Evolutionary conservation across 1,284 basidiomycete genomes (phyloP), one percentile per base, ranked within the genome.

Genomic region (Heterobasidion parviporum): DNA sequence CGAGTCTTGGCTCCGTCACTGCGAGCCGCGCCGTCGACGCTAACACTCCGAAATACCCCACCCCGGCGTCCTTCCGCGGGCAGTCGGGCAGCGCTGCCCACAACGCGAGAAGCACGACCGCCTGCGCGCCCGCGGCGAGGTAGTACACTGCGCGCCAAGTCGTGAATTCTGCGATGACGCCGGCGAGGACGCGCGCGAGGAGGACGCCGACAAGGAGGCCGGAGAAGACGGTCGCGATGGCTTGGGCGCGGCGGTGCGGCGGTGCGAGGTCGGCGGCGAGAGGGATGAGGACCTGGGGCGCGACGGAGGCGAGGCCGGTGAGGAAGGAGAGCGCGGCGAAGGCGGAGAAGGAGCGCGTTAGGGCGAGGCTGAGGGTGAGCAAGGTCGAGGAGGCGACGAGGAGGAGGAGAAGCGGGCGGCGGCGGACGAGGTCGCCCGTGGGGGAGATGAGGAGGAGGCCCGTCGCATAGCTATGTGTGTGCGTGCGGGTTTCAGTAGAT

Each of bases 211-310:
- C 12, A n/a, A 41, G 38, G 38, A 41, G 38, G 38, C 38, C 38
- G 38, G 38, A 41, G 38, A 41, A n/a, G 38, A 41, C n/a, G 6
- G n/a, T 41, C 4, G 76, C 75, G 55, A 82, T 74, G 3, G 77
- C 73, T 38, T 72, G 69, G 0, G 77, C 78, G 20, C 80, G 70
- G 26, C 71, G 69, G 20, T 77, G 69, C 0, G 76, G 71, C 1
- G 75, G 77, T 0, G 80, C 77, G 8, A 82, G 70, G 64, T 83
- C 80, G 2, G 76, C 80, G 1, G 79, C 75, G 55, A 81, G 74
- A 0, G 80, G 78, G 34, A 81, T 72, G 57, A 80, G 73, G 52
- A 74, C 67, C 56, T 73, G 71, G 0, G 74, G 72, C 0, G 67
- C 62, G 49, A 80, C 74, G 12, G 74, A 74, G 52, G 69, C 64